Base-by-base conservation (phyloP, 1,284 basidiomycete species). In the Boletus semigastroideus region DNA sequence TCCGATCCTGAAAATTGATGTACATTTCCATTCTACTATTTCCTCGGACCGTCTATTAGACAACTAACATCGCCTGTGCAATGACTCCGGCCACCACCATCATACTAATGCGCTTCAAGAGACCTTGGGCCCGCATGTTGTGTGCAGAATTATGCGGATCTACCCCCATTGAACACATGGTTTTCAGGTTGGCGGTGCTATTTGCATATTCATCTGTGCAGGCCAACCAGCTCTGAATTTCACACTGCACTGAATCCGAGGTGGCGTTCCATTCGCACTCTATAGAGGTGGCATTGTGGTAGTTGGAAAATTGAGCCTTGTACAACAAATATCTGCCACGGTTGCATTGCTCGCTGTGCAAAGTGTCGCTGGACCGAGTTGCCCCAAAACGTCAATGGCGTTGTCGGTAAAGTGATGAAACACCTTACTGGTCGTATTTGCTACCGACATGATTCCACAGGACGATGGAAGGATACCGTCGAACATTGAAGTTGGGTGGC, bases 221-320 rank as follows among this genome's bases (percentile, higher is more conserved):
- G 22, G 40, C 2, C 37, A 53, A 1, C 54, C 55, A 55, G n/a
- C 13, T 25, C 13, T 42, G 2, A 13, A 54, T 25, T 34, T 38
- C 44, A 19, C n/a, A 16, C 11, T 14, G 0, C 5, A 2, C 11
- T 12, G 36, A 9, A 13, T 38, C 27, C 9, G 22, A 38, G 36
- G 7, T 28, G 17, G 25, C 12, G 6, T 11, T 13, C 54, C 53
- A 55, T 27, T 27, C 6, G 42, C 53, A 54, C 25, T 37, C 33
- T 33, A 10, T 28, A 10, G 8, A 14, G 19, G 33, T 17, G 31
- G 28, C 3, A 12, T 9, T 4, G 37, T 16, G 17, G 34, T 46
- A 13, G 3, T 22, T 22, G 22, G 22, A 22, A 22, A 22, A 22
- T 5, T 22, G 22, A 22, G 22, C 22, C 22, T 22, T 22, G 22